These are phyloP conservation scores for Cocos nucifera DNA, from an alignment of 176 grass and related monocot species.

Conservation along the genomic window DNA sequence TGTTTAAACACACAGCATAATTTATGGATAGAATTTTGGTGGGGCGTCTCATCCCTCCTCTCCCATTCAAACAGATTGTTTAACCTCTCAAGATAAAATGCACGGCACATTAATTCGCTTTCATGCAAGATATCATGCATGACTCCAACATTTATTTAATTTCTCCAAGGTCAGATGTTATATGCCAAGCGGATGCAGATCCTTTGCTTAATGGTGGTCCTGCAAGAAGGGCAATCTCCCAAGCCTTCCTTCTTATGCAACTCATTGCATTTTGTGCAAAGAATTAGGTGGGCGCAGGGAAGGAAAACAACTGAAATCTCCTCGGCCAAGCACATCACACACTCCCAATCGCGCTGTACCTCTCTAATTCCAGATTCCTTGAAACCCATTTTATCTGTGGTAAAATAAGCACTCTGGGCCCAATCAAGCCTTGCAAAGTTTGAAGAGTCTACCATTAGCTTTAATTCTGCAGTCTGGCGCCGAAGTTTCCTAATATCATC, in stretches of 20 bases:
- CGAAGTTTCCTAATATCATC: constrained; percentile 1
- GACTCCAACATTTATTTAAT: no score
- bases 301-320: constrained; percentile 22
- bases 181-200: background rate
- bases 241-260: constrained; percentile 7
- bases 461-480: background rate
- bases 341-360: background rate
- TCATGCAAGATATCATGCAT: no score
- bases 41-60: no score
- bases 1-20: no score
- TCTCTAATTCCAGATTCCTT: background rate
- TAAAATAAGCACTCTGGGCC: background rate
- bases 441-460: background rate
- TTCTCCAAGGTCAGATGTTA: no score
- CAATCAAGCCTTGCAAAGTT: background rate
- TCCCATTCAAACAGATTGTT: no score
- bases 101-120: no score
- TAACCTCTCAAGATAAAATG: no score
- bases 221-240: constrained; percentile 17
- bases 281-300: constrained; percentile 19
- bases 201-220: constrained; percentile 9
- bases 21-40: no score
- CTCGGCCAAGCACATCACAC: constrained; percentile 23
- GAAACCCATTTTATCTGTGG: background rate
- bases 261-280: constrained; percentile 25